Evolutionary conservation across 2,329 filamentous ascomycete species (phyloP).

Genomic region (Fusarium buxicola): DNA sequence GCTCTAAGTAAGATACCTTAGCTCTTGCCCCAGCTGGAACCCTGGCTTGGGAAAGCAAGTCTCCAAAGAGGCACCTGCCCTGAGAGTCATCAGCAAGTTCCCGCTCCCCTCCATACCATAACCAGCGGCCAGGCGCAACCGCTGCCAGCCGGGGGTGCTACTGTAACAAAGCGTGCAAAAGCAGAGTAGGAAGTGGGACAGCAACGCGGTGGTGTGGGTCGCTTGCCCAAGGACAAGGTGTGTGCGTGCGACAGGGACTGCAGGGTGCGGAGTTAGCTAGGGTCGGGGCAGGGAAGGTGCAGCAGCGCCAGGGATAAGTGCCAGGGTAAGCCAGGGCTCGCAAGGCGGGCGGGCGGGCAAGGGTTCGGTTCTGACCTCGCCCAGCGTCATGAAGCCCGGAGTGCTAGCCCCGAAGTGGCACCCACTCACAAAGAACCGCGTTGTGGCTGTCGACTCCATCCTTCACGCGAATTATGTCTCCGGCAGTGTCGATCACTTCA

Average conservation of each 20-base stretch:
- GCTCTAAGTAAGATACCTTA: too few relatives aligned
- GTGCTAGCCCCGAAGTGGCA: conserved; percentile 20
- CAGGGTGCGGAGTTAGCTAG: not conserved
- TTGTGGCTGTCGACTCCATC: conserved; percentile 4
- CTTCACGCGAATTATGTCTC: conserved; percentile 25
- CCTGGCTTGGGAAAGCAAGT: conserved; percentile 19
- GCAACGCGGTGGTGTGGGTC: conserved; percentile 31
- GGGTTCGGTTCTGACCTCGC: conserved; percentile 22
- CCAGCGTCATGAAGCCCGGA: conserved; percentile 6
- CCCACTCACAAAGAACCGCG: conserved; percentile 3
- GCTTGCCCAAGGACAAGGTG: conserved; percentile 22
- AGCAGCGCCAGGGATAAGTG: not conserved
- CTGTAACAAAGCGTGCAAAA: conserved; percentile 4
- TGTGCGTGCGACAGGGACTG: conserved; percentile 20
- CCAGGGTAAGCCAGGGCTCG: conserved; percentile 1
- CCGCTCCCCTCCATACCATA: conserved; percentile 33
- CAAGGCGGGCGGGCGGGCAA: conserved; percentile 3
- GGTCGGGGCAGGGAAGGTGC: conserved; percentile 16
- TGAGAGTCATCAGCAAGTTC: conserved; percentile 37
- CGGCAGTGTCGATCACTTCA: conserved; percentile 34
- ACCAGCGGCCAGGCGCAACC: conserved; percentile 22
- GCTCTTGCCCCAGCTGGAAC: conserved; percentile 14
- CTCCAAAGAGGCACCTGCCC: conserved; percentile 36
- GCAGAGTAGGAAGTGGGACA: conserved; percentile 5
- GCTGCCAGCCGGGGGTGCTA: conserved; percentile 28